A percentile compares a stretch with the other conserved stretches of the same genome.
phyloP scores from a whole-genome alignment of 2,329 filamentous ascomycete genomes.

The Ophiosphaerella herpotricha region DNA sequence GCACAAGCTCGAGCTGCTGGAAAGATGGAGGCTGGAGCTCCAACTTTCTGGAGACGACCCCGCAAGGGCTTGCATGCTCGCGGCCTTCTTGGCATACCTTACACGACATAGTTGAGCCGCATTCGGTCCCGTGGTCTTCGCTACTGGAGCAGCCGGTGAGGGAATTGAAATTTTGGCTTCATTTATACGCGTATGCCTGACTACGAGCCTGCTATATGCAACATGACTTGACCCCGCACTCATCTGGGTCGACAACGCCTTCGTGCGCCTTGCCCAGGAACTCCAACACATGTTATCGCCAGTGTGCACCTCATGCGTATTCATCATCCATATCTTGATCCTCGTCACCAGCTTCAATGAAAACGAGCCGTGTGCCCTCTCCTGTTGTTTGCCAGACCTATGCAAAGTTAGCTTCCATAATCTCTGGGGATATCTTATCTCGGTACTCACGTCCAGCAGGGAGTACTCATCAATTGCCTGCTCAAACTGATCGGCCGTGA shows the following conservation, averaged over 20 bases:
- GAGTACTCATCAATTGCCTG: slow-evolving; percentile 88
- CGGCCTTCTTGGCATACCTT: neutral
- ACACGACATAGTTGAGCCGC: too few relatives aligned
- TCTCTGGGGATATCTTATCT: neutral
- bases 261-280: slow-evolving; percentile 28
- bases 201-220: neutral
- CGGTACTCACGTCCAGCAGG: slow-evolving; percentile 75
- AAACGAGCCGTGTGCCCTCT: slow-evolving; percentile 59
- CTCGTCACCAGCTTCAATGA: slow-evolving; percentile 57
- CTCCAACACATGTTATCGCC: slow-evolving; percentile 8
- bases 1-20: neutral
- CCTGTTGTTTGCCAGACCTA: slow-evolving; percentile 62
- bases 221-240: slow-evolving; percentile 6
- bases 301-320: slow-evolving; percentile 31
- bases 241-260: slow-evolving; percentile 29
- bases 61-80: slow-evolving; percentile 13
- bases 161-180: too few relatives aligned
- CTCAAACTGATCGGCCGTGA: slow-evolving; percentile 91
- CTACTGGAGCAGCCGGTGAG: too few relatives aligned
- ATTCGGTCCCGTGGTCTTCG: too few relatives aligned
- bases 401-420: slow-evolving; percentile 34
- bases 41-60: slow-evolving; percentile 18
- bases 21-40: slow-evolving; percentile 7
- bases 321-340: slow-evolving; percentile 51
- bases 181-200: slow-evolving; percentile 1